Base-by-base conservation (phyloP, 352 stramenopile species). In the Globisporangium camurandrum region DNA sequence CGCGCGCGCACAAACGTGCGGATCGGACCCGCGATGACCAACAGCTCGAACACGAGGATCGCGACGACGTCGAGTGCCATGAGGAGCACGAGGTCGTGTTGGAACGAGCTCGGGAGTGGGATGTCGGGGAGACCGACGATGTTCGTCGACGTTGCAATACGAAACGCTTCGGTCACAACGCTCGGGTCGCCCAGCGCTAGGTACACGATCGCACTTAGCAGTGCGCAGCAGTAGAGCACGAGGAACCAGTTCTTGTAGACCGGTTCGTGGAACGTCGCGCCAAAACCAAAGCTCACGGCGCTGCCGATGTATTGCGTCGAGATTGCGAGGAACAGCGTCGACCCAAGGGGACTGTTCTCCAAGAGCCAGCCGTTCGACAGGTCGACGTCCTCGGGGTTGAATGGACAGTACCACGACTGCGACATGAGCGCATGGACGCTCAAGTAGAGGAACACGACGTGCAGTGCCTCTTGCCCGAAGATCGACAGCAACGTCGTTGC, bases 111-210 rank as follows among this genome's bases (percentile, higher is more conserved):
- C 5, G 69, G 69, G 57, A 81, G 65, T 23, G 69, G 51, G 3
- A 81, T 54, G 19, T 78, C 61, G 1, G 67, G 70, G 19, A 81
- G 50, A 0, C 64, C 70, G 1, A 81, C 61, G 17, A 81, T 67
- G 49, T 81, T 81, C 11, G 70, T 71, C 37, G 61, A 62, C 39
- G 61, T 81, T 14, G 70, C 64, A 43, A 81, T 78, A 38, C 70
- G 70, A 52, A 81, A 81, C 12, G 33, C 39, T 23, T 82, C 67
- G 11, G 56, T 79, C 39, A 77, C 22, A 11, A 38, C 28, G 51
- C 56, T 72, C 19, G 65, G 71, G n/a, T 61, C 48, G 9, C 67
- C 67, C 14, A 79, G 59, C 19, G 72, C 19, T 48, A 82, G 27
- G 45, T 77, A 78, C 44, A 82, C 16, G 16, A 72, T 46, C 24